Conservation (phyloP, 371 early-diverging fungal genomes). For the Mortierella sp. region DNA sequence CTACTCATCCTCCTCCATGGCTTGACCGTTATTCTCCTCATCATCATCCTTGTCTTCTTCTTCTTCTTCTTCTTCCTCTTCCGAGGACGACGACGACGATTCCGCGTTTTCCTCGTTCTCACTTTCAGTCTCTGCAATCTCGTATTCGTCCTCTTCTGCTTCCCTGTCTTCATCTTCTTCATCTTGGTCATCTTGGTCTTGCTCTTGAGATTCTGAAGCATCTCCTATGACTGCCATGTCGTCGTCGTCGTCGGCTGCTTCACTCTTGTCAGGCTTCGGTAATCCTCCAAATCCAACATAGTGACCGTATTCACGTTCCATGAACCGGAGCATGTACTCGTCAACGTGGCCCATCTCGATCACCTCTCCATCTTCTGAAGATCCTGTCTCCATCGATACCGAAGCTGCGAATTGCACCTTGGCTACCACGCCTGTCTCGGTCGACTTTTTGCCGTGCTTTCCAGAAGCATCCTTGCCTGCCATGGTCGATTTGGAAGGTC, state of each 20-base stretch:
- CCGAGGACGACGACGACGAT: slow-evolving; percentile 3
- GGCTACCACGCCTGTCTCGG: neutral
- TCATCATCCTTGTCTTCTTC: neutral
- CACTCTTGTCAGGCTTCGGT: slow-evolving; percentile 49
- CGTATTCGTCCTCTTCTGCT: slow-evolving; percentile 12
- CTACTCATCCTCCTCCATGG: no score
- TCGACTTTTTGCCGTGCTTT: neutral
- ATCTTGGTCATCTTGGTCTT: slow-evolving; percentile 12
- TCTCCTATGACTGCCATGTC: neutral
- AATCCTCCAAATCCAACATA: slow-evolving; percentile 72
- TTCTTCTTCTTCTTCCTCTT: slow-evolving; percentile 3
- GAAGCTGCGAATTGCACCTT: slow-evolving; percentile 34
- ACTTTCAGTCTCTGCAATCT: slow-evolving; percentile 20
- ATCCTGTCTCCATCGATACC: slow-evolving; percentile 3
- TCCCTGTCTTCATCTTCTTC: slow-evolving; percentile 26
- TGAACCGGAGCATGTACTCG: slow-evolving; percentile 76
- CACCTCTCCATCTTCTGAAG: slow-evolving; percentile 46
- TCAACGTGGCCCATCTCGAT: slow-evolving; percentile 72
- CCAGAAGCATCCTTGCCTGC: neutral
- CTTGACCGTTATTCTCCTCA: neutral
- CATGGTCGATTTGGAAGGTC: neutral
- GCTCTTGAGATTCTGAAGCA: slow-evolving; percentile 6
- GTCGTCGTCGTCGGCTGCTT: slow-evolving; percentile 1
- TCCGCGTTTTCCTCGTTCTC: slow-evolving; percentile 3
- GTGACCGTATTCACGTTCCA: slow-evolving; percentile 69